Percentiles rank a stretch among this genome's conserved stretches.
phyloP scores from a whole-genome alignment of 768 basidiomycete species.

The Podaxis rugospora region DNA sequence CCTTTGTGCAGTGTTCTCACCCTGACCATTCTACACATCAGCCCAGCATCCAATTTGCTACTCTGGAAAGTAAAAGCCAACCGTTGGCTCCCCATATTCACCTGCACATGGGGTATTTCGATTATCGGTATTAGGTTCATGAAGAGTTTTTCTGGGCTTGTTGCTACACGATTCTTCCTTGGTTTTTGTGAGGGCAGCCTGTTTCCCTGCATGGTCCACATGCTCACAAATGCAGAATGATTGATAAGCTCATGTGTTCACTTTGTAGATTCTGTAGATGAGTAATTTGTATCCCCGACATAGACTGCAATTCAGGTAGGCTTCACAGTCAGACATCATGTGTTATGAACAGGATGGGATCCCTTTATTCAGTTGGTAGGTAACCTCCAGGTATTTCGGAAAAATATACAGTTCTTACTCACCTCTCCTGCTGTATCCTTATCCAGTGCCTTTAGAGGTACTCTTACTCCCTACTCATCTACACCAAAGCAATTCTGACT shows the following conservation, averaged over 20 bases:
- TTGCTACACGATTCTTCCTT: constrained; percentile 22
- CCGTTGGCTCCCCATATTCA: constrained; percentile 2
- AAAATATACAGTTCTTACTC: constrained; percentile 24
- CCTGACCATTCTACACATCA: background rate
- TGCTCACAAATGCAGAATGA: no score
- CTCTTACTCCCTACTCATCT: constrained; percentile 31
- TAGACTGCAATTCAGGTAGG: constrained; percentile 20
- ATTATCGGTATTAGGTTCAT: constrained; percentile 19
- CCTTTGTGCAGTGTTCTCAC: background rate
- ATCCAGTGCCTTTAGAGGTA: constrained; percentile 32
- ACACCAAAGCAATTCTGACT: background rate
- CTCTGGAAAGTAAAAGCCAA: background rate
- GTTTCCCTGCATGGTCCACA: constrained; percentile 27
- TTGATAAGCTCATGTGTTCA: background rate
- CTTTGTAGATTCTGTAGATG: constrained; percentile 26
- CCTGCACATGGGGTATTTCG: background rate
- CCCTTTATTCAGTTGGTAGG: constrained; percentile 33
- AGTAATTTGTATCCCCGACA: constrained; percentile 30
- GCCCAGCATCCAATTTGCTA: background rate
- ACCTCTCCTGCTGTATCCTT: constrained; percentile 23
- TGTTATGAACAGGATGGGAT: constrained; percentile 23
- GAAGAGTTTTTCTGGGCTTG: constrained; percentile 19
- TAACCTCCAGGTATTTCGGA: constrained; percentile 22
- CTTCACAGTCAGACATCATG: no score
- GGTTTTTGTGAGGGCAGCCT: constrained; percentile 27